These are phyloP conservation scores for Citrullus colocynthis DNA, from an alignment of 306 rosid species.

Conservation along the genomic window DNA sequence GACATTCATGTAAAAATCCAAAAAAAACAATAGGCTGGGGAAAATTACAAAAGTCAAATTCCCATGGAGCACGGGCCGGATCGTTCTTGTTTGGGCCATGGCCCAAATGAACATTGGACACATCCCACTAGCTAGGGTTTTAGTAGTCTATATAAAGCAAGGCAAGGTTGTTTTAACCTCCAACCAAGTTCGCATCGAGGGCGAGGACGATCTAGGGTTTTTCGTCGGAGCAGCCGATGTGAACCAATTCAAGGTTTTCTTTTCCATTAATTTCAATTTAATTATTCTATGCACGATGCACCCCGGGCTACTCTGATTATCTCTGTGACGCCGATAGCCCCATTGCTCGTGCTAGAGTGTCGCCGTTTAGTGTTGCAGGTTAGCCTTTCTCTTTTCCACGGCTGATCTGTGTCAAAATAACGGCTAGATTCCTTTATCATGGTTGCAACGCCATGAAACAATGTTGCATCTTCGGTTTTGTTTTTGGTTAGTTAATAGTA, in stretches of 20 bases:
- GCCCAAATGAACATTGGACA: background rate
- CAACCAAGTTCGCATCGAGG: background rate
- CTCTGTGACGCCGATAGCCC: constrained; percentile 39
- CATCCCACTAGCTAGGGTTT: background rate
- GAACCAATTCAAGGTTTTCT: background rate
- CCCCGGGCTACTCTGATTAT: constrained; percentile 49
- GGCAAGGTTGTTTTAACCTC: background rate
- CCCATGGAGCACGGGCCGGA: background rate
- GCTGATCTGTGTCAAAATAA: constrained; percentile 49
- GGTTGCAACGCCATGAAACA: background rate
- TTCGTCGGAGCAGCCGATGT: background rate
- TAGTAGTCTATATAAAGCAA: background rate
- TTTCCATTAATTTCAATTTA: background rate
- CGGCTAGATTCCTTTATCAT: constrained; percentile 18
- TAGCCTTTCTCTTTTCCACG: constrained; percentile 21
- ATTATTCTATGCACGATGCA: constrained; percentile 21
- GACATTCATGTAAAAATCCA: too few species aligned
- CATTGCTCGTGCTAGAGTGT: constrained; percentile 38
- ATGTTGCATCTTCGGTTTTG: background rate
- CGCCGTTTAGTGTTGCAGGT: constrained; percentile 56
- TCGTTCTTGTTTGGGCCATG: background rate
- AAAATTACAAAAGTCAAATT: too few species aligned
- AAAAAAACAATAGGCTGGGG: too few species aligned
- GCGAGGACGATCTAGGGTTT: background rate
- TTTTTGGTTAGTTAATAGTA: background rate